Evolutionary conservation across 495 filamentous ascomycete genomes (phyloP), one percentile per base, ranked within the genome.

Genomic region (Podospora appendiculata): DNA sequence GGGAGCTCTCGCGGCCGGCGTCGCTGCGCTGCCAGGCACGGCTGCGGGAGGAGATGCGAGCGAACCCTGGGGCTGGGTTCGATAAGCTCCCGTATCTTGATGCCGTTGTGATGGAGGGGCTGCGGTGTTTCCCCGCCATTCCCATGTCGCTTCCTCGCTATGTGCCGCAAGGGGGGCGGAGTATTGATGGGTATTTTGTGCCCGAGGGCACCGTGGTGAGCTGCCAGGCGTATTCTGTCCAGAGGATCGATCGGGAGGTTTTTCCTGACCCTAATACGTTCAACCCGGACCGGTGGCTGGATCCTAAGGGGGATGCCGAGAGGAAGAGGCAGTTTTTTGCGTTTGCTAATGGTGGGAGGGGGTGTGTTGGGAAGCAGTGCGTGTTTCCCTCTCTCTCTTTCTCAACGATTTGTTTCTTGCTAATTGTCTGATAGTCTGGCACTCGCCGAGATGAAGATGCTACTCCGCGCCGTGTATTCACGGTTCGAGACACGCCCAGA

Each of bases 71-170:
- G 6, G 57, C 52, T 0, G 8, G 51, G 53, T 65, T 81, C 17
- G 81, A 85, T 53, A 72, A 72, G 38, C 60, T 84, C 1, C 70
- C 73, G 0, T 84, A 78, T 54, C 75, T 86, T 2, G 79, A 85
- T 44, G 83, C 83, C 3, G 72, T 84, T 3, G 73, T 87, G 5
- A 75, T 74, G 54, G 83, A 86, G 58, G 77, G 72, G 0, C 58
- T 86, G 34, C 72, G 83, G 18, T 77, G 70, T 53, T 80, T 79
- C 41, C 79, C 82, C 4, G 74, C 82, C 3, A 86, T 88, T 32
- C 83, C 84, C 7, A 85, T 85, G 76, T 80, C 77, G 7, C 71
- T 86, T 8, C 82, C 83, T 1, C 74, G 84, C 5, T 78, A 82
- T 52, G 80, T 84, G 0, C 81, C 82, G 0, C 9, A 48, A 0